A percentile compares a stretch with the other conserved stretches of the same genome.
phyloP scores from a whole-genome alignment of 345 rosid genomes.

The Noccaea caerulescens region DNA sequence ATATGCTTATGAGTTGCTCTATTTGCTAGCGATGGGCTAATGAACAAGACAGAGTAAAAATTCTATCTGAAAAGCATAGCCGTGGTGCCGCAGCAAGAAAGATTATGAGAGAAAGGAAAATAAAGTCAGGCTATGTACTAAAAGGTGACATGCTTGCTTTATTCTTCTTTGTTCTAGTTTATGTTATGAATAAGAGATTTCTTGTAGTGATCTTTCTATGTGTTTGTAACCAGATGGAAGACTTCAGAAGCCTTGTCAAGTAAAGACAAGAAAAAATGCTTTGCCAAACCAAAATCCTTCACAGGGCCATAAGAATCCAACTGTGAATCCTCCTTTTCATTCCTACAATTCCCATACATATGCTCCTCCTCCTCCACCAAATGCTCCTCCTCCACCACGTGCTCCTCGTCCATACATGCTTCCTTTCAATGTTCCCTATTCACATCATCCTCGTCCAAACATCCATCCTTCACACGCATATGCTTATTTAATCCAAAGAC shows the following conservation, averaged over 20 bases:
- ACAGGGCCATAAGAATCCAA: slow-evolving; percentile 33
- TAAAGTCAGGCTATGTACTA: slow-evolving; percentile 37
- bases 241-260: slow-evolving; percentile 40
- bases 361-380: slow-evolving; percentile 23
- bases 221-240: slow-evolving; percentile 48
- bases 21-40: slow-evolving; percentile 52
- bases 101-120: slow-evolving; percentile 47
- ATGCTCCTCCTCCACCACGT: background rate
- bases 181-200: slow-evolving; percentile 6
- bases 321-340: slow-evolving; percentile 34
- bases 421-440: slow-evolving; percentile 19
- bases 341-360: slow-evolving; percentile 33
- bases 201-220: slow-evolving; percentile 3
- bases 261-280: slow-evolving; percentile 40
- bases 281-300: slow-evolving; percentile 37
- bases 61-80: slow-evolving; percentile 64
- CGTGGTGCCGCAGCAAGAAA: slow-evolving; percentile 68
- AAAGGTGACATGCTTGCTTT: slow-evolving; percentile 42
- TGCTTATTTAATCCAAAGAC: slow-evolving; percentile 31
- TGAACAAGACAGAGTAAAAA: slow-evolving; percentile 54
- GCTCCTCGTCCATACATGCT: slow-evolving; percentile 29
- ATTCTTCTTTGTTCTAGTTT: slow-evolving; percentile 12
- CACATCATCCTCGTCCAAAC: slow-evolving; percentile 27
- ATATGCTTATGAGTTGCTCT: slow-evolving; percentile 11
- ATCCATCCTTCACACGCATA: slow-evolving; percentile 21